Percentiles rank a stretch among this genome's conserved stretches.
Conservation (phyloP, 352 stramenopile species). For the Phytophthora foliorum region DNA sequence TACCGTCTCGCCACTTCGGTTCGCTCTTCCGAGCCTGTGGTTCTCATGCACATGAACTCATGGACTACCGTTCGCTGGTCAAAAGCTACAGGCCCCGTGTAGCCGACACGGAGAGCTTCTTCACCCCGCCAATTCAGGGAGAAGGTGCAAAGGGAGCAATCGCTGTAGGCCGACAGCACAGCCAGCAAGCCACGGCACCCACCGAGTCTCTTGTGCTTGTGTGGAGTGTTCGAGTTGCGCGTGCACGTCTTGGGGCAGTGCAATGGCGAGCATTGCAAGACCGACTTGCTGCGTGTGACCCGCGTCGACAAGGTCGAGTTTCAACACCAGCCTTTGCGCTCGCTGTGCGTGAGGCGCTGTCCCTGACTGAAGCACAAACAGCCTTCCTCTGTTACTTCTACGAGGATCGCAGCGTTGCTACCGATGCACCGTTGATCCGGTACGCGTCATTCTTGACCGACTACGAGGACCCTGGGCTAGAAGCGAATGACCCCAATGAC, state of each 20-base stretch:
- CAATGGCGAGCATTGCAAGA: slow-evolving; percentile 69
- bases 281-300: slow-evolving; percentile 55
- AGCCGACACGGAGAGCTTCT: slow-evolving; percentile 67
- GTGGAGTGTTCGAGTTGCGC: slow-evolving; percentile 71
- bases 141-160: slow-evolving; percentile 34
- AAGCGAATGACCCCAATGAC: slow-evolving; percentile 31
- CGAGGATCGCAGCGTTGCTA: slow-evolving; percentile 71
- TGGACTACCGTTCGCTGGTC: slow-evolving; percentile 77
- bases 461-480: slow-evolving; percentile 74
- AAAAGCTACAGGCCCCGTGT: slow-evolving; percentile 72
- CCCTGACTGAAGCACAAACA: slow-evolving; percentile 68
- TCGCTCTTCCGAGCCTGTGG: slow-evolving; percentile 74
- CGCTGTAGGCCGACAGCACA: slow-evolving; percentile 44
- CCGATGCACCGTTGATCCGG: slow-evolving; percentile 68
- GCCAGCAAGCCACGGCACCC: slow-evolving; percentile 61
- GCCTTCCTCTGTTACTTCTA: slow-evolving; percentile 86
- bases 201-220: slow-evolving; percentile 81
- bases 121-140: slow-evolving; percentile 35
- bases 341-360: slow-evolving; percentile 55
- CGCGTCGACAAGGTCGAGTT: slow-evolving; percentile 62
- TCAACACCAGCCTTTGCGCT: slow-evolving; percentile 52
- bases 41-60: slow-evolving; percentile 70
- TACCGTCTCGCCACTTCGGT: slow-evolving; percentile 63
- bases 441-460: slow-evolving; percentile 80
- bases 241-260: slow-evolving; percentile 46